These are phyloP conservation scores for Coemansia sp. DNA, from an alignment of 192 early-diverging fungal species.

Conservation along the genomic window DNA sequence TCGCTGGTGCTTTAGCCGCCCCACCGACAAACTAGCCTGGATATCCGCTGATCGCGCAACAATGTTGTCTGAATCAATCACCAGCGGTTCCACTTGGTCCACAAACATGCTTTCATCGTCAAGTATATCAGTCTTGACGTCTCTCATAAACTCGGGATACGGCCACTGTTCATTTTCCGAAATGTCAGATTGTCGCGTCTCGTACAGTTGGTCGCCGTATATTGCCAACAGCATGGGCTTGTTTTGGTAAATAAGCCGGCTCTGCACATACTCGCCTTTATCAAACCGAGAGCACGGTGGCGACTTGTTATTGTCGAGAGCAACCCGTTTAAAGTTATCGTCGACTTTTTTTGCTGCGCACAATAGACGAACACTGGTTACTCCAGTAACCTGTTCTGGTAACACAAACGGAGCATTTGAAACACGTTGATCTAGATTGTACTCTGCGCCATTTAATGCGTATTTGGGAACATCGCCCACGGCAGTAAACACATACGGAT, in stretches of 20 bases:
- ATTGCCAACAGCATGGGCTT: slow-evolving; percentile 5
- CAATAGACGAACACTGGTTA: too few species aligned
- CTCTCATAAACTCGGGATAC: neutral
- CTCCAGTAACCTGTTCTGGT: too few species aligned
- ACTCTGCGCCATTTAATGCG: too few species aligned
- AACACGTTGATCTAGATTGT: too few species aligned
- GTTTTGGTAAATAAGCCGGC: slow-evolving; percentile 13
- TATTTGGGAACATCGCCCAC: neutral
- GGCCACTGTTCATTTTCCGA: neutral
- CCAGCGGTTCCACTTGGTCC: neutral
- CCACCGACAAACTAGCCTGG: neutral
- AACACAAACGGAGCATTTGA: too few species aligned
- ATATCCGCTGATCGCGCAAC: neutral
- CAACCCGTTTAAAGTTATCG: too few species aligned
- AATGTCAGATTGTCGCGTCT: neutral
- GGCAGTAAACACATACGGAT: slow-evolving; percentile 19
- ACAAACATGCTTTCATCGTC: neutral
- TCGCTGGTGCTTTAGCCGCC: neutral
- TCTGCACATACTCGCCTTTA: neutral
- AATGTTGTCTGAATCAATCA: neutral
- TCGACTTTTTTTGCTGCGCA: too few species aligned
- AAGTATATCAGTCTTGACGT: neutral
- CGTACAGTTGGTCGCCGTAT: slow-evolving; percentile 2
- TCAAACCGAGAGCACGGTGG: neutral
- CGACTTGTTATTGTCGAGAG: too few species aligned